Evolutionary conservation across 1,284 basidiomycete genomes (phyloP).

Genomic region (Papiliotrema flavescens): DNA sequence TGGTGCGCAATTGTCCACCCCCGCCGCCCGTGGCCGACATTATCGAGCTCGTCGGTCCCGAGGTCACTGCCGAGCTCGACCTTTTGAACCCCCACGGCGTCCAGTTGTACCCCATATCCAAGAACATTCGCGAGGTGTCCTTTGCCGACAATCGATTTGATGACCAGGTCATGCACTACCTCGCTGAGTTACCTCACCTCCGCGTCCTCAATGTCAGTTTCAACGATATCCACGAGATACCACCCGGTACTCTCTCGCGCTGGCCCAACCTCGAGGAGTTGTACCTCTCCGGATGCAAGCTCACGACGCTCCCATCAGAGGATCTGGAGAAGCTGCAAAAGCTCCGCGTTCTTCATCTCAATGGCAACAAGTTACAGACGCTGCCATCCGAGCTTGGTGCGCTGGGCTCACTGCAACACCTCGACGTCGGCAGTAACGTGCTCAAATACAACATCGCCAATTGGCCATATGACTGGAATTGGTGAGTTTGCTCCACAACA

Average conservation of each 20-base stretch:
- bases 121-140: conserved; percentile 52
- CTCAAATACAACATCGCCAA: conserved; percentile 99
- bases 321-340: conserved; percentile 68
- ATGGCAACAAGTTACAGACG: conserved; percentile 91
- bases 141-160: conserved; percentile 86
- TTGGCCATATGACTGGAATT: conserved; percentile 99
- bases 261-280: conserved; percentile 71
- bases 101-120: not conserved
- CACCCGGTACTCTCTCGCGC: conserved; percentile 69
- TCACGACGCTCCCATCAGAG: conserved; percentile 85
- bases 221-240: conserved; percentile 91
- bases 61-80: conserved; percentile 6
- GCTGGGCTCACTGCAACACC: conserved; percentile 70
- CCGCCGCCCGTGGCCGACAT: conserved; percentile 51
- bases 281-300: conserved; percentile 89
- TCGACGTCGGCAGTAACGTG: conserved; percentile 92
- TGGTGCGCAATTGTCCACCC: conserved; percentile 70
- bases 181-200: conserved; percentile 72
- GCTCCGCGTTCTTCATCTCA: conserved; percentile 76
- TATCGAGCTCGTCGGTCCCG: conserved; percentile 19
- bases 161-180: conserved; percentile 73
- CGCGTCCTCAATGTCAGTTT: conserved; percentile 88
- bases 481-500: conserved; percentile 57
- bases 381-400: conserved; percentile 86
- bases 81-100: not conserved